A percentile compares a stretch with the other conserved stretches of the same genome.
Evolutionary conservation across 73 alveolate species (phyloP).

Genomic region (Stentor coeruleus): DNA sequence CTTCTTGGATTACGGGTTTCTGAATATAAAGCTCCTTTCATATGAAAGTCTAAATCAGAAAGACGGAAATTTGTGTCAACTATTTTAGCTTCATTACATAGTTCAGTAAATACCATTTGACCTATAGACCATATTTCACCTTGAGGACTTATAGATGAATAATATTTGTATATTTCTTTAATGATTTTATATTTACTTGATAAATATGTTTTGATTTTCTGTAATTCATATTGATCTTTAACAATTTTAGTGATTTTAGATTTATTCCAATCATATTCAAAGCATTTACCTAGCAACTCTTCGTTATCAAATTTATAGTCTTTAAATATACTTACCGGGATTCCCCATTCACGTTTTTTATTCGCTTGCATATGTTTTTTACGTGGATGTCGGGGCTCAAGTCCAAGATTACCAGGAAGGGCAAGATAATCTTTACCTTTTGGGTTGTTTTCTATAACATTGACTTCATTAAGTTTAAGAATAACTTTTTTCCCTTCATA

Average conservation of each 20-base stretch:
- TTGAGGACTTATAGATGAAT: constrained; percentile 31
- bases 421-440: constrained; percentile 5
- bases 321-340: constrained; percentile 55
- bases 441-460: background rate
- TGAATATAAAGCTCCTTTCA: constrained; percentile 43
- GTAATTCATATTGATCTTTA: constrained; percentile 34
- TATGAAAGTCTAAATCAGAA: constrained; percentile 46
- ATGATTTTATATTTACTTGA: constrained; percentile 30
- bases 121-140: constrained; percentile 41
- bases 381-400: constrained; percentile 17
- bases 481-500: background rate
- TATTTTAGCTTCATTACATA: constrained; percentile 30
- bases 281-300: constrained; percentile 59
- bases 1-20: constrained; percentile 40
- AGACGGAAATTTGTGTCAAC: constrained; percentile 38
- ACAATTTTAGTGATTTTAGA: constrained; percentile 43
- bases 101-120: constrained; percentile 31
- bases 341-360: constrained; percentile 46
- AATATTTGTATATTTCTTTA: constrained; percentile 47
- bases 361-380: background rate
- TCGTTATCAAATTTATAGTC: constrained; percentile 61
- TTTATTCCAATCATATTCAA: constrained; percentile 75
- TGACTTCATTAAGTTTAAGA: background rate
- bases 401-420: background rate
- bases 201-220: constrained; percentile 38